Percentiles rank a stretch among this genome's conserved stretches.
Evolutionary conservation across 2,329 filamentous ascomycete species (phyloP).

Genomic region (Ophidiomyces ophidiicola): DNA sequence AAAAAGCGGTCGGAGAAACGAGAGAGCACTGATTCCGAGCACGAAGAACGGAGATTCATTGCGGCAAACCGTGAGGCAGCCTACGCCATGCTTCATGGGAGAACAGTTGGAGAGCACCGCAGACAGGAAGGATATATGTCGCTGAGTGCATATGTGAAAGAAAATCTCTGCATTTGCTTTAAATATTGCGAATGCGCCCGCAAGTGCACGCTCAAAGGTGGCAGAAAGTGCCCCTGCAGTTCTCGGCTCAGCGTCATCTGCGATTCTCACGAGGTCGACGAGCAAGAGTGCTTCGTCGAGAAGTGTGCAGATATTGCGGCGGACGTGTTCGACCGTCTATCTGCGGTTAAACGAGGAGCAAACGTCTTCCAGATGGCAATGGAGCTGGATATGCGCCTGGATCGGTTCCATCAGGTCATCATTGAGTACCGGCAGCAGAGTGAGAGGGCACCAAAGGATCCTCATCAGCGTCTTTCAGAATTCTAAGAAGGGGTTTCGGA

Average conservation of each 20-base stretch:
- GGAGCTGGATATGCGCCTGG: slow-evolving; percentile 20
- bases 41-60: slow-evolving; percentile 15
- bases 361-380: slow-evolving; percentile 17
- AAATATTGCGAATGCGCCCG: slow-evolving; percentile 24
- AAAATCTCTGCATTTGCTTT: slow-evolving; percentile 28
- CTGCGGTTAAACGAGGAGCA: slow-evolving; percentile 18
- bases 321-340: slow-evolving; percentile 24
- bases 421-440: slow-evolving; percentile 20
- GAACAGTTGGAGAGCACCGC: slow-evolving; percentile 26
- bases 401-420: slow-evolving; percentile 23
- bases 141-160: slow-evolving; percentile 21
- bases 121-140: slow-evolving; percentile 18
- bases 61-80: slow-evolving; percentile 24
- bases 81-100: slow-evolving; percentile 26
- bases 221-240: slow-evolving; percentile 27
- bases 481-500: slow-evolving; percentile 5
- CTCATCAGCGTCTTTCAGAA: slow-evolving; percentile 1
- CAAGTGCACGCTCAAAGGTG: slow-evolving; percentile 24
- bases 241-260: slow-evolving; percentile 24
- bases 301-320: slow-evolving; percentile 23
- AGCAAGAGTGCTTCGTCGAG: slow-evolving; percentile 16
- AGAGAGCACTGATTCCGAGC: slow-evolving; percentile 18
- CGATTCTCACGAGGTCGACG: slow-evolving; percentile 15
- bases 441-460: slow-evolving; percentile 1
- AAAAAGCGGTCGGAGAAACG: slow-evolving; percentile 14